Evolutionary conservation across 306 rosid genomes (phyloP), one percentile per base, ranked within the genome.

Genomic region (Myrica gale): DNA sequence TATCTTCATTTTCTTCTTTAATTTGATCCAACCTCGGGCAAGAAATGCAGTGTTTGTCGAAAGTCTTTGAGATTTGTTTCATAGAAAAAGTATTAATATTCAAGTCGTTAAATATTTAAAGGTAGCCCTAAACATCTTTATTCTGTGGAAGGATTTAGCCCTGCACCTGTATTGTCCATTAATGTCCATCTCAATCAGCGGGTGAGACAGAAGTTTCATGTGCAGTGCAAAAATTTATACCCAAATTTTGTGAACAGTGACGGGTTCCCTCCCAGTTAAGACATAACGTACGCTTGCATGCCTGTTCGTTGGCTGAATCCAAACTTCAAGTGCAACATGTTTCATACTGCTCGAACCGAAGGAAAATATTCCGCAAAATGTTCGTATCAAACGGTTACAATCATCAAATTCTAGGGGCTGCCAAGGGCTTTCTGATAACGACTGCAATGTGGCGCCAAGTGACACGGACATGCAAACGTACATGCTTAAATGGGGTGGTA

Each of bases 401-500:
- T 12, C 23, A 57, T 56, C 56, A 46, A 20, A 66, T 46, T n/a
- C 1, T 19, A 52, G 51, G n/a, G 76, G 45, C 50, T 21, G 71
- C 72, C 37, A 67, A 80, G 2, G 48, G 23, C 9, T 66, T 55
- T 74, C 19, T 60, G 74, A 79, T 55, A 46, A 48, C 13, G 81
- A 78, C 81, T 44, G 54, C 62, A 47, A 75, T 42, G 73, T 10
- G 56, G 21, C 46, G 39, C 52, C 74, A 48, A 71, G 10, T 78
- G 80, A 83, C 60, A 81, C 66, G 46, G 68, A 73, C 81, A 42
- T 44, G 51, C 52, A 55, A 17, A 69, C 57, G 60, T 20, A 70
- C 68, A 69, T 81, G 50, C 61, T 74, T 60, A 20, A 74, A 26
- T 42, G 81, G 76, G 75, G 79, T 75, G 79, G 87, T 73, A 13